phyloP scores from a whole-genome alignment of 345 rosid genomes.

The Populus ilicifolia region DNA sequence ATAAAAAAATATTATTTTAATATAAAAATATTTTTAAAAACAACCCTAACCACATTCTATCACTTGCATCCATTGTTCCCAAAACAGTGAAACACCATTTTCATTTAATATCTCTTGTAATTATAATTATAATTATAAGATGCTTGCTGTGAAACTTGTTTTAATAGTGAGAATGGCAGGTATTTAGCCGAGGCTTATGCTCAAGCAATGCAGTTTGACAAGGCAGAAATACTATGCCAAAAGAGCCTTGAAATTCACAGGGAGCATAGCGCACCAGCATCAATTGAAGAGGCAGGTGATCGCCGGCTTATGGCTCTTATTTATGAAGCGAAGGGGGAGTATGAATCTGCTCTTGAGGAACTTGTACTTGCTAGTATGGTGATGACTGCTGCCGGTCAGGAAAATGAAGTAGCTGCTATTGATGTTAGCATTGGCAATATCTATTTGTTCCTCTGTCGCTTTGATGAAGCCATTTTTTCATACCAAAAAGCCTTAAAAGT shows the following conservation, averaged over 20 bases:
- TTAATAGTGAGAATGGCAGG: slow-evolving; percentile 41
- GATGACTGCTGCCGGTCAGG: slow-evolving; percentile 87
- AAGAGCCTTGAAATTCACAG: slow-evolving; percentile 86
- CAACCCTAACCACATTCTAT: too few relatives aligned
- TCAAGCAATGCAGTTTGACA: slow-evolving; percentile 95
- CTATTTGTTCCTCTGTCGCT: slow-evolving; percentile 74
- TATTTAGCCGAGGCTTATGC: slow-evolving; percentile 91
- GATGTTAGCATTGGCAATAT: slow-evolving; percentile 90
- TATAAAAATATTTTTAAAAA: too few relatives aligned
- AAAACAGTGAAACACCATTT: too few relatives aligned
- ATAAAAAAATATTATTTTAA: too few relatives aligned
- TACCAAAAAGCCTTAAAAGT: slow-evolving; percentile 96
- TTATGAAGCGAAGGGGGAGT: slow-evolving; percentile 93
- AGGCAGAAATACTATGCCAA: slow-evolving; percentile 86
- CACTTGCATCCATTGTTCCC: too few relatives aligned
- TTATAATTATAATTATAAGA: not conserved
- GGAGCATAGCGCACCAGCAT: slow-evolving; percentile 79
- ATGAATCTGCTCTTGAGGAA: slow-evolving; percentile 84
- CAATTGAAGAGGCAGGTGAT: slow-evolving; percentile 90
- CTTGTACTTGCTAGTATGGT: slow-evolving; percentile 98
- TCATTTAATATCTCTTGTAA: too few relatives aligned
- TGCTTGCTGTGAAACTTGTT: not conserved
- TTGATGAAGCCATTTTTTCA: slow-evolving; percentile 91
- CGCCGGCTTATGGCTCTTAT: slow-evolving; percentile 84
- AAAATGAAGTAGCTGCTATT: slow-evolving; percentile 84